phyloP scores from a whole-genome alignment of 2,329 filamentous ascomycete genomes.

The Pestalotiopsis sp. region DNA sequence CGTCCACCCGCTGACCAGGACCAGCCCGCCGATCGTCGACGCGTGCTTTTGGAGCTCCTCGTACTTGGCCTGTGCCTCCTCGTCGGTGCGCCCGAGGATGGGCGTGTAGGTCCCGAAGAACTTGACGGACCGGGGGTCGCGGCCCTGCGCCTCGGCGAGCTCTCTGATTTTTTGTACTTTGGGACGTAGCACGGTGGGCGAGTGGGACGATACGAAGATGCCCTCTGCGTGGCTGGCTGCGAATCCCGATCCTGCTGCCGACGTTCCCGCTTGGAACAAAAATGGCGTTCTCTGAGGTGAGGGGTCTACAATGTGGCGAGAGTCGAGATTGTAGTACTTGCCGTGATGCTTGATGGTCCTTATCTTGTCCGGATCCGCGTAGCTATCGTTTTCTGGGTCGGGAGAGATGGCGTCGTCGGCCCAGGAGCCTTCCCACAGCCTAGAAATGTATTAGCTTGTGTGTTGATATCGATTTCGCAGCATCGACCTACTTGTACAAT shows the following conservation, averaged over 20 bases:
- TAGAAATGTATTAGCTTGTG: conserved; percentile 21
- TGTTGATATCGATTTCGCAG: conserved; percentile 7
- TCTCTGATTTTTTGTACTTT: conserved; percentile 56
- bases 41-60: conserved; percentile 55
- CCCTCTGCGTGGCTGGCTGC: conserved; percentile 61
- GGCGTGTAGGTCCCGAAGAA: conserved; percentile 56
- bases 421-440: conserved; percentile 60
- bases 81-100: conserved; percentile 51
- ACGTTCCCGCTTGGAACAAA: conserved; percentile 62
- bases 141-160: conserved; percentile 50
- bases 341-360: conserved; percentile 64
- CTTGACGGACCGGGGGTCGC: conserved; percentile 60
- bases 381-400: conserved; percentile 56
- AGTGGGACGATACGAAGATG: conserved; percentile 60
- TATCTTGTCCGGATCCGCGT: conserved; percentile 61
- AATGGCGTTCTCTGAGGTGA: conserved; percentile 61
- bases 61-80: conserved; percentile 56
- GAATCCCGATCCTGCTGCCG: conserved; percentile 57
- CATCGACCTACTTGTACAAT: conserved; percentile 57
- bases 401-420: conserved; percentile 58
- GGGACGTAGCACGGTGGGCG: conserved; percentile 48
- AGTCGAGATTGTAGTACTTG: conserved; percentile 52
- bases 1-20: conserved; percentile 60
- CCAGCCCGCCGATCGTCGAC: conserved; percentile 55
- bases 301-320: conserved; percentile 53